Conservation (phyloP, 2,329 filamentous ascomycete species). For the Pestalotiopsis sp. region DNA sequence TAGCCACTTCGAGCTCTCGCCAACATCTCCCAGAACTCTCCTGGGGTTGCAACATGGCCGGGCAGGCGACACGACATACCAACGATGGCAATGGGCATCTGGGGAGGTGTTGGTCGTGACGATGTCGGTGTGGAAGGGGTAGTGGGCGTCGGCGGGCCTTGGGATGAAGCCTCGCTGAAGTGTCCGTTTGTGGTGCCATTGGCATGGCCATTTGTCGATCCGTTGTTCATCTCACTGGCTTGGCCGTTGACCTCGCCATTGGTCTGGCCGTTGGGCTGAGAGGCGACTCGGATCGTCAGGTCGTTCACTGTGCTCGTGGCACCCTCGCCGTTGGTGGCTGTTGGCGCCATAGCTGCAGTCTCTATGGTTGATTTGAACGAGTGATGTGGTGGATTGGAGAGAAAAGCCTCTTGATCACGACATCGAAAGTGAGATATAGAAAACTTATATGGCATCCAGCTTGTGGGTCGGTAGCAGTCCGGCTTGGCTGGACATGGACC, state of each 20-base stretch:
- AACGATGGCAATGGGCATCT: conserved; percentile 48
- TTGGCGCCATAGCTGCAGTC: conserved; percentile 31
- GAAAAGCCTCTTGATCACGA: conserved; percentile 12
- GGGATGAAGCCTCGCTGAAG: conserved; percentile 13
- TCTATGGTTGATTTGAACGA: conserved; percentile 21
- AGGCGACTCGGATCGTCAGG: conserved; percentile 25
- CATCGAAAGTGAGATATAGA: conserved; percentile 20
- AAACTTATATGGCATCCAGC: conserved; percentile 26
- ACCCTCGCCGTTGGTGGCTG: conserved; percentile 28
- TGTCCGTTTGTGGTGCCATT: conserved; percentile 19
- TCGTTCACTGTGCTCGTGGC: conserved; percentile 24
- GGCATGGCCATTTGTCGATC: conserved; percentile 24
- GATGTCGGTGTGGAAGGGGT: conserved; percentile 17
- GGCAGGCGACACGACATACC: conserved; percentile 51
- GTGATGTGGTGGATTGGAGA: conserved; percentile 18
- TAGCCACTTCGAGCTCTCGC: conserved; percentile 43
- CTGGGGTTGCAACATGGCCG: conserved; percentile 42
- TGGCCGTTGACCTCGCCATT: conserved; percentile 20
- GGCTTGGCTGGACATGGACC: conserved; percentile 12
- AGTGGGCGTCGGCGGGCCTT: conserved; percentile 14
- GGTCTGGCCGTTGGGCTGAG: conserved; percentile 29
- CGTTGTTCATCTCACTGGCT: conserved; percentile 27
- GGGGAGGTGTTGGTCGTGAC: conserved; percentile 25
- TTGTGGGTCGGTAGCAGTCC: conserved; percentile 1
- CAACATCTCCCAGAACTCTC: conserved; percentile 48